These are phyloP conservation scores for Pythium diclinum DNA, from an alignment of 352 stramenopile genomes.

Conservation along the genomic window DNA sequence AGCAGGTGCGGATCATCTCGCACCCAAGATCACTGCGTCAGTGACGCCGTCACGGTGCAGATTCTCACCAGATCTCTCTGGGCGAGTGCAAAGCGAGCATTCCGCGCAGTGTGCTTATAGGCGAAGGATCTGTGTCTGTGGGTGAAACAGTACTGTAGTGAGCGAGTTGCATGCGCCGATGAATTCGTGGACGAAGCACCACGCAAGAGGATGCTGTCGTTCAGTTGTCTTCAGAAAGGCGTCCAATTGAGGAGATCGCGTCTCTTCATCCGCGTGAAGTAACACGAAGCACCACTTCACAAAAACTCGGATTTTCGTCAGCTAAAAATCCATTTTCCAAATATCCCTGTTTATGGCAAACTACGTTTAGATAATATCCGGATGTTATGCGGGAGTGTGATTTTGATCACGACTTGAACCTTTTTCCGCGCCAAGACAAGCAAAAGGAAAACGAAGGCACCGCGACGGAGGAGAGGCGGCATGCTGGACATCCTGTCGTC, in stretches of 20 bases:
- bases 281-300: background rate
- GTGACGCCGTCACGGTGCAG: no score
- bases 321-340: background rate
- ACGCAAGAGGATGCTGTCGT: background rate
- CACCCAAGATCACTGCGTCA: background rate
- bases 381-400: background rate
- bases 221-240: background rate
- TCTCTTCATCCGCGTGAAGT: background rate
- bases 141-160: background rate
- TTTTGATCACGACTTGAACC: background rate
- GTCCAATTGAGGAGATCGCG: conserved; percentile 2
- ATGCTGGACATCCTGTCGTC: conserved; percentile 88
- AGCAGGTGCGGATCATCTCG: background rate
- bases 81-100: no score
- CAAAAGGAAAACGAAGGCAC: background rate
- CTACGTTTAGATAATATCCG: background rate
- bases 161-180: background rate
- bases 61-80: no score
- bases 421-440: conserved; percentile 1
- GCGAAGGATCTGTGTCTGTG: background rate
- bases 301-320: background rate
- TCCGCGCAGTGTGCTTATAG: no score
- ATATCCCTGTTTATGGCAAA: background rate
- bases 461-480: background rate
- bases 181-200: background rate